A percentile compares a stretch with the other conserved stretches of the same genome.
These are phyloP conservation scores for Camellia granthamiana DNA, from an alignment of 148 eudicot species.

Conservation along the genomic window DNA sequence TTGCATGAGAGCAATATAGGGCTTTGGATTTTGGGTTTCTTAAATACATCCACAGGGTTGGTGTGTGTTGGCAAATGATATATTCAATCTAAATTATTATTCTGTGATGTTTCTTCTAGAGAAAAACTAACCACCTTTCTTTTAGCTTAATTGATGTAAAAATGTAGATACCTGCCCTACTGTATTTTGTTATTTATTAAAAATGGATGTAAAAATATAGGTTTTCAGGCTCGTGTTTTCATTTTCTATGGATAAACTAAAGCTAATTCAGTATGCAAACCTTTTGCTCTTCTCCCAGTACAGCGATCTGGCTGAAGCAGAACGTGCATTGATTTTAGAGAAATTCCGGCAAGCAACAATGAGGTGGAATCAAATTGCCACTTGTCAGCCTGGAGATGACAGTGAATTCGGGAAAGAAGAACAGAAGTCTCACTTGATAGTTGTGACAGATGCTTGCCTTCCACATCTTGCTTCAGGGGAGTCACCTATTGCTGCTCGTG, in stretches of 20 bases:
- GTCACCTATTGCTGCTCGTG: conserved; percentile 60
- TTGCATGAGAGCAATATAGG: too few species aligned
- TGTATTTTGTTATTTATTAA: too few species aligned
- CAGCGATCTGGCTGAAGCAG: conserved; percentile 83
- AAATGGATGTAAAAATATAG: not conserved
- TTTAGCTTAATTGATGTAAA: too few species aligned
- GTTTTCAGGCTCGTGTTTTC: not conserved
- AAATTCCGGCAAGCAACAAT: conserved; percentile 57
- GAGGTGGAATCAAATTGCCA: conserved; percentile 54
- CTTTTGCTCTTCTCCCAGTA: conserved; percentile 46
- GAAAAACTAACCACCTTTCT: too few species aligned
- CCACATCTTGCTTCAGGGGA: conserved; percentile 72
- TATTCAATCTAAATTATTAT: too few species aligned
- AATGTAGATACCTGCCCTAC: not conserved
- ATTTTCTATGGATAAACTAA: not conserved
- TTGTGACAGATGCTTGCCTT: conserved; percentile 88
- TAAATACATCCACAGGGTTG: too few species aligned
- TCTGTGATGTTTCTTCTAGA: too few species aligned
- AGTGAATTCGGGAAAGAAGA: conserved; percentile 45
- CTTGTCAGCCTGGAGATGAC: conserved; percentile 29
- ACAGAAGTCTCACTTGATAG: conserved; percentile 65
- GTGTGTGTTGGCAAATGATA: too few species aligned
- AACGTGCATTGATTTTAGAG: conserved; percentile 57
- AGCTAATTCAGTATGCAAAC: conserved; percentile 11
- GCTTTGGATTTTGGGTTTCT: too few species aligned